Evolutionary conservation across 192 early-diverging fungal genomes (phyloP).

Genomic region (Coemansia interrupta): DNA sequence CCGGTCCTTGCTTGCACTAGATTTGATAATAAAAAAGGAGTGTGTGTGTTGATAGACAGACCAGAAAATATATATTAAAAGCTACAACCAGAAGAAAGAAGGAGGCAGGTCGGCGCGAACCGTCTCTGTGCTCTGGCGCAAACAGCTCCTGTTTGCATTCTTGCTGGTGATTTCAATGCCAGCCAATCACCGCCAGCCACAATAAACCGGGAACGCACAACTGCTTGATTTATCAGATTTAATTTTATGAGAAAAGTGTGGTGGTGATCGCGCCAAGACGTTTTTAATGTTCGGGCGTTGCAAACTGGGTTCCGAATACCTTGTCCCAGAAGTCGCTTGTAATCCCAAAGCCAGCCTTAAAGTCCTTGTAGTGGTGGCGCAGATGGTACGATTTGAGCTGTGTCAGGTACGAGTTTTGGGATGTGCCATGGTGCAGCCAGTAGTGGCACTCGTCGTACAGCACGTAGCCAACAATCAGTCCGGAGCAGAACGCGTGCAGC

Average conservation of each 20-base stretch:
- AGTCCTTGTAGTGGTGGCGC: slow-evolving; percentile 93
- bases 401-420: slow-evolving; percentile 65
- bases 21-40: not conserved
- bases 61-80: no score
- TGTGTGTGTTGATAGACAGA: no score
- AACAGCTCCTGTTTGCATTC: no score
- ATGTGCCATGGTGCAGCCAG: slow-evolving; percentile 88
- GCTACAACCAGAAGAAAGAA: no score
- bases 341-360: slow-evolving; percentile 82
- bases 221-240: not conserved
- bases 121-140: no score
- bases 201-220: no score
- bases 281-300: slow-evolving; percentile 7
- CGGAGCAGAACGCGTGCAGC: slow-evolving; percentile 68
- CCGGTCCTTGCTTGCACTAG: no score
- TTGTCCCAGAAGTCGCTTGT: slow-evolving; percentile 90
- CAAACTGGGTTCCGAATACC: slow-evolving; percentile 65
- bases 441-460: slow-evolving; percentile 93
- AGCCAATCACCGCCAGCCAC: no score
- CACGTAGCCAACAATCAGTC: slow-evolving; percentile 77
- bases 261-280: not conserved
- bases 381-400: slow-evolving; percentile 94
- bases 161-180: no score
- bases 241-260: slow-evolving; percentile 7
- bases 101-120: no score